These are phyloP conservation scores for Lolium perenne DNA, from an alignment of 176 grass and related monocot species.

Conservation along the genomic window DNA sequence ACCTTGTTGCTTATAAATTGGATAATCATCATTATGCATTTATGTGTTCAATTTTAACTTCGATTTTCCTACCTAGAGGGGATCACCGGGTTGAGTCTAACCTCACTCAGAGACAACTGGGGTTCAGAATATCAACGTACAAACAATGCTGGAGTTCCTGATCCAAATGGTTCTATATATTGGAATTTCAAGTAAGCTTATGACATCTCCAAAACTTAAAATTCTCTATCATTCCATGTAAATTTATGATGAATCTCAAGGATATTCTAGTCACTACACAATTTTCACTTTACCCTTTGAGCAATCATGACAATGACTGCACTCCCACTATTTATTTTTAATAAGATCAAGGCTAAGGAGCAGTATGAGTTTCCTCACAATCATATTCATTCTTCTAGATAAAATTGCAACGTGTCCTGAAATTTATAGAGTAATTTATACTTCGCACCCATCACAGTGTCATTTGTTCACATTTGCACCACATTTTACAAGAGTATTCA, in stretches of 20 bases:
- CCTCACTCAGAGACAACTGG: constrained; percentile 90
- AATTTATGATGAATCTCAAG: constrained; percentile 7
- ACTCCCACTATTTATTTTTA: background rate
- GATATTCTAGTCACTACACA: background rate
- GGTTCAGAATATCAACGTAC: constrained; percentile 86
- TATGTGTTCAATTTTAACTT: constrained; percentile 34
- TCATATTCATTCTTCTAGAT: constrained; percentile 12
- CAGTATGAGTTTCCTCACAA: background rate
- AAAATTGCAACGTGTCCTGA: constrained; percentile 22
- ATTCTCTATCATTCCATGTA: background rate
- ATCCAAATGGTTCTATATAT: constrained; percentile 81
- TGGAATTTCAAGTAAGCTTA: constrained; percentile 97
- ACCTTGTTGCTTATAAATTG: constrained; percentile 25
- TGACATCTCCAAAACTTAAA: constrained; percentile 31
- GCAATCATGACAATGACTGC: background rate
- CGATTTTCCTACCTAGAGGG: constrained; percentile 58
- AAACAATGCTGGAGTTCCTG: constrained; percentile 95
- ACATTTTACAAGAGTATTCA: constrained; percentile 12
- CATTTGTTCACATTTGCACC: background rate
- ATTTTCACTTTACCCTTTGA: constrained; percentile 29
- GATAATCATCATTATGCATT: constrained; percentile 36
- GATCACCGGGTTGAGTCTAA: constrained; percentile 87
- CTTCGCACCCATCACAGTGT: background rate
- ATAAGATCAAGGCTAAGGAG: background rate
- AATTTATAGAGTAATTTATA: background rate